Evolutionary conservation across 352 stramenopile species (phyloP).

Genomic region (Globisporangium canariense): DNA sequence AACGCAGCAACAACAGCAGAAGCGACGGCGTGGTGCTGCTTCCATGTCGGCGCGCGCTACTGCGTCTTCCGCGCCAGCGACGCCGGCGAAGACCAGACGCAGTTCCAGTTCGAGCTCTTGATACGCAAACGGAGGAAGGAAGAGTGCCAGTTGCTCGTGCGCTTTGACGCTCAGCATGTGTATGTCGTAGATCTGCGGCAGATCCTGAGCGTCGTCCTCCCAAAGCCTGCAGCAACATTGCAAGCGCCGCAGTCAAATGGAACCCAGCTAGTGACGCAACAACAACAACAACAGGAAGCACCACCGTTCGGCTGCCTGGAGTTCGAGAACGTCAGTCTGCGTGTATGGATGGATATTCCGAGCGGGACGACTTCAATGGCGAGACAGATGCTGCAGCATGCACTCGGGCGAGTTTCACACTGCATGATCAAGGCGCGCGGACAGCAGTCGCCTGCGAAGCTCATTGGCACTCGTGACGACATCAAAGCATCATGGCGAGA

Average conservation of each 20-base stretch:
- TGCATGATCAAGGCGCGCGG: neutral
- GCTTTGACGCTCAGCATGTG: conserved; percentile 24
- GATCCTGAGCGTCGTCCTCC: conserved; percentile 5
- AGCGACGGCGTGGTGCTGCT: conserved; percentile 25
- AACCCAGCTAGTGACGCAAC: neutral
- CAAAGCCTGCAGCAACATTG: neutral
- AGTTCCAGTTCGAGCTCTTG: conserved; percentile 28
- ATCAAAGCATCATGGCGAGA: conserved; percentile 8
- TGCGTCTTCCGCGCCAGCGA: conserved; percentile 28
- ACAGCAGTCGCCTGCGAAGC: neutral
- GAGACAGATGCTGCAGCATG: conserved; percentile 11
- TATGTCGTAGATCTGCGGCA: conserved; percentile 25
- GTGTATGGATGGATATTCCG: conserved; percentile 35
- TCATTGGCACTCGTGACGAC: neutral
- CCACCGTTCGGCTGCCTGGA: conserved; percentile 31
- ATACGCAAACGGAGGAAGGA: neutral
- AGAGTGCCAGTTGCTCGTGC: conserved; percentile 14
- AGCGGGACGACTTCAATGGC: conserved; percentile 4
- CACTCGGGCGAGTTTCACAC: conserved; percentile 16
- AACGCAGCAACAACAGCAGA: neutral
- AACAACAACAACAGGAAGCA: conserved; percentile 9
- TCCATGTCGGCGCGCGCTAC: conserved; percentile 29
- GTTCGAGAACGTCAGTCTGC: conserved; percentile 29
- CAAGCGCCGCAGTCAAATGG: neutral
- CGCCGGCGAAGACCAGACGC: conserved; percentile 28